Evolutionary conservation across 108 stramenopile genomes (phyloP).

Genomic region (Nannochloropsis granulata): DNA sequence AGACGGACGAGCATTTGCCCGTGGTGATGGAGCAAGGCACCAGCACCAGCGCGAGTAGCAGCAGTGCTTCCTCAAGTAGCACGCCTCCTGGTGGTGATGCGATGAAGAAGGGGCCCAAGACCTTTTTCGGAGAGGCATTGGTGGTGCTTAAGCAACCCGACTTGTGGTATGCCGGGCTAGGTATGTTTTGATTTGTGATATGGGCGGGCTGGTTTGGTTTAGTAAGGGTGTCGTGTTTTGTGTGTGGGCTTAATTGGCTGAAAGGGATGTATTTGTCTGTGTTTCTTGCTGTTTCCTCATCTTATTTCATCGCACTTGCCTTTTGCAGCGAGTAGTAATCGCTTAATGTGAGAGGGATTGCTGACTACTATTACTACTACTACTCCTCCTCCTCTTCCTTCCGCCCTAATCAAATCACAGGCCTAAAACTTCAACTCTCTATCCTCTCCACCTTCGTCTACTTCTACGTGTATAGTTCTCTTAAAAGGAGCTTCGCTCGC

Average conservation of each 20-base stretch:
- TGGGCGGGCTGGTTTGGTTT: background rate
- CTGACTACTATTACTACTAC: too few species aligned
- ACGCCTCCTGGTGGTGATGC: background rate
- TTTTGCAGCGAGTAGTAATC: too few species aligned
- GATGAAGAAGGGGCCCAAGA: background rate
- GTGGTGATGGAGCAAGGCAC: background rate
- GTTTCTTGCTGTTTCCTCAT: too few species aligned
- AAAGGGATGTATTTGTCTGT: too few species aligned
- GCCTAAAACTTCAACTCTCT: background rate
- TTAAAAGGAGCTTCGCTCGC: slow-evolving; percentile 38
- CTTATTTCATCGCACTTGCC: too few species aligned
- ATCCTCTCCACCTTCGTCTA: slow-evolving; percentile 66
- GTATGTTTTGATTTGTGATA: too few species aligned
- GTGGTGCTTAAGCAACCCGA: background rate
- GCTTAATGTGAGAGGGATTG: too few species aligned
- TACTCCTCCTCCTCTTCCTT: too few species aligned
- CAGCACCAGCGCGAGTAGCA: background rate
- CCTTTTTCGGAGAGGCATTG: background rate
- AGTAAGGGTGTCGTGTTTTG: too few species aligned
- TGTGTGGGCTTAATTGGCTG: too few species aligned
- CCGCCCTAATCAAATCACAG: background rate
- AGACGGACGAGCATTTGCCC: background rate
- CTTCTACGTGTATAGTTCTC: slow-evolving; percentile 62
- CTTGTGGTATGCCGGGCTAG: background rate
- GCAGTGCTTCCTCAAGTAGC: background rate